phyloP scores from a whole-genome alignment of 768 basidiomycete species.

The Lactarius trivialis region DNA sequence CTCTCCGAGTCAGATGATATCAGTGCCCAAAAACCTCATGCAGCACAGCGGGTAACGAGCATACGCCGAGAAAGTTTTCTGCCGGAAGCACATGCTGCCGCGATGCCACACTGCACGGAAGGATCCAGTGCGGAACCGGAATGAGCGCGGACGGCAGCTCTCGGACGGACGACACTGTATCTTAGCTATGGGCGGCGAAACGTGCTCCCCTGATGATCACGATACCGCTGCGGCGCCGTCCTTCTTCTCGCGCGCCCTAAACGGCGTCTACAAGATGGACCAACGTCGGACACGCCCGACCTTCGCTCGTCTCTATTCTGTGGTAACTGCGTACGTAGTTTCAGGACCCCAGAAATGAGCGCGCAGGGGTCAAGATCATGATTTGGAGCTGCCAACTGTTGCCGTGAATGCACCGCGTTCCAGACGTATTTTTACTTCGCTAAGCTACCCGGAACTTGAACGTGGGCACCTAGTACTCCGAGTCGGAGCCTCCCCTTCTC shows the following conservation, averaged over 20 bases:
- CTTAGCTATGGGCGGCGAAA: background rate
- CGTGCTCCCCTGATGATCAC: background rate
- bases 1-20: no score
- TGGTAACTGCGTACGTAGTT: background rate
- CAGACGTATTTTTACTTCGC: background rate
- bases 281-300: background rate
- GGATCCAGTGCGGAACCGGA: no score
- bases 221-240: constrained; percentile 3
- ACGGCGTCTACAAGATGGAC: background rate
- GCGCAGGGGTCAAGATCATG: background rate
- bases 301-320: background rate
- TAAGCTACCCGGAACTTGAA: background rate
- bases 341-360: background rate
- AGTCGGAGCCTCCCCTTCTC: background rate
- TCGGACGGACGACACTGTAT: no score
- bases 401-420: background rate
- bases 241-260: background rate
- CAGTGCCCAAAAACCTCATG: no score
- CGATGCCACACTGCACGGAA: no score
- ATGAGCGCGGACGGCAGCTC: no score
- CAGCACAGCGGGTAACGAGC: no score
- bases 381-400: background rate
- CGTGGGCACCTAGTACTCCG: background rate
- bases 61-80: no score
- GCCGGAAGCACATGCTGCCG: no score